Conservation (phyloP, 306 rosid species). For the Pyrus communis region DNA sequence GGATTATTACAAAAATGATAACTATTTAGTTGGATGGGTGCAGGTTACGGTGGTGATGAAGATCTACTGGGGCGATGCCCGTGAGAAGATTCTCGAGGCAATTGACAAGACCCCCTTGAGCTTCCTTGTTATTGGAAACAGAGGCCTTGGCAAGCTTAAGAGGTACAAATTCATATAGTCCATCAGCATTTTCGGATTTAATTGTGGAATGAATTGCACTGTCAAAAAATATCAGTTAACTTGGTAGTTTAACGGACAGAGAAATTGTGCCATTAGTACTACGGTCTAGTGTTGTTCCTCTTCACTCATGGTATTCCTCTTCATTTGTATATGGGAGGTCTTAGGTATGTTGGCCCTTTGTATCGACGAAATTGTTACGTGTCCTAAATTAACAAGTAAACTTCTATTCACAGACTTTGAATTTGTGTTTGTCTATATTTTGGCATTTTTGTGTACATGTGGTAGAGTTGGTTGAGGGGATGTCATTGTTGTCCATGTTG, state of each 20-base stretch:
- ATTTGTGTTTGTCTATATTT: not conserved
- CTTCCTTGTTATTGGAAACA: constrained; percentile 55
- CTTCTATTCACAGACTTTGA: not conserved
- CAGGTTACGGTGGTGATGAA: constrained; percentile 60
- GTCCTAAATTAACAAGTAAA: not conserved
- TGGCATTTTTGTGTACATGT: not conserved
- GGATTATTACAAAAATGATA: not conserved
- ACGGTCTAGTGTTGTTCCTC: too few relatives aligned
- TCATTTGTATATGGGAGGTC: not conserved
- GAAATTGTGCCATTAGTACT: not conserved
- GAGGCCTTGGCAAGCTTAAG: constrained; percentile 72
- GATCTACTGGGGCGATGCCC: constrained; percentile 65
- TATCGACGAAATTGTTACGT: not conserved
- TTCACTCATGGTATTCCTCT: too few relatives aligned
- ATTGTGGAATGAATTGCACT: not conserved
- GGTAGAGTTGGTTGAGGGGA: not conserved
- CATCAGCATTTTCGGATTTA: not conserved
- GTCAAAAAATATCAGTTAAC: not conserved
- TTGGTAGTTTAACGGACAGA: not conserved
- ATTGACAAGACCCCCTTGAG: constrained; percentile 48
- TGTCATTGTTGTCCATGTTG: not conserved
- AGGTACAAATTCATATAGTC: constrained; percentile 28
- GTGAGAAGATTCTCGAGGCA: constrained; percentile 65
- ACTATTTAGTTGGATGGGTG: constrained; percentile 2
- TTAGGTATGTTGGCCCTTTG: not conserved